Evolutionary conservation across 169 alveolate species (phyloP).

Genomic region (Eimeria brunetti): DNA sequence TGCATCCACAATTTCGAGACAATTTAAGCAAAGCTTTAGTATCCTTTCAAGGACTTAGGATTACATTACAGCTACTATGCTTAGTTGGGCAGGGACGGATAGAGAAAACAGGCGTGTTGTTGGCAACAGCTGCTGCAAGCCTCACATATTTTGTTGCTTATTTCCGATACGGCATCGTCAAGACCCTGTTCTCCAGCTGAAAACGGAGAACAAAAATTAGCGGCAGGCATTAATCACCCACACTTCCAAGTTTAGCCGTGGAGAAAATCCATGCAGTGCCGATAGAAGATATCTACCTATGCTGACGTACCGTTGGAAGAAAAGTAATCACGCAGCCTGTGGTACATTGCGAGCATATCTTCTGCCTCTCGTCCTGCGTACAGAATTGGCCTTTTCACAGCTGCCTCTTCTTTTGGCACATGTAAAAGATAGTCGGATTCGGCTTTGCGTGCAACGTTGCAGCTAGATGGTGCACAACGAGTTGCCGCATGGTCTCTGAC

Average conservation of each 20-base stretch:
- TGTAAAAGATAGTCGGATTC: background rate
- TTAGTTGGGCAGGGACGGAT: too few relatives aligned
- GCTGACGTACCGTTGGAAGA: slow-evolving; percentile 41
- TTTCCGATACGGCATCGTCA: background rate
- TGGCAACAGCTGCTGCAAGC: background rate
- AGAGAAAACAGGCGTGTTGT: background rate
- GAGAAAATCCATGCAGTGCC: background rate
- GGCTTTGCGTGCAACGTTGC: background rate
- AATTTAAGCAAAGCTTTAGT: background rate
- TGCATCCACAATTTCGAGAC: background rate
- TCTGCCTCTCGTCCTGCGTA: slow-evolving; percentile 44
- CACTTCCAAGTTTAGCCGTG: background rate
- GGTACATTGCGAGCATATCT: slow-evolving; percentile 31
- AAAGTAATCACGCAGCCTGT: slow-evolving; percentile 29
- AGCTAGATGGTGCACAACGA: background rate
- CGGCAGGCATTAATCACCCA: background rate
- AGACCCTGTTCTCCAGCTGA: background rate
- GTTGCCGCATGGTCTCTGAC: background rate
- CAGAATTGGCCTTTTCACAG: background rate
- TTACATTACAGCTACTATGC: background rate
- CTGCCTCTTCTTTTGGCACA: background rate
- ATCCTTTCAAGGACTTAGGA: background rate
- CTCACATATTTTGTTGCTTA: slow-evolving; percentile 51
- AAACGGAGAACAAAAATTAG: background rate
- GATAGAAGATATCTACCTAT: background rate